These are phyloP conservation scores for Neofusicoccum cordaticola DNA, from an alignment of 2,329 filamentous ascomycete species.

Conservation along the genomic window DNA sequence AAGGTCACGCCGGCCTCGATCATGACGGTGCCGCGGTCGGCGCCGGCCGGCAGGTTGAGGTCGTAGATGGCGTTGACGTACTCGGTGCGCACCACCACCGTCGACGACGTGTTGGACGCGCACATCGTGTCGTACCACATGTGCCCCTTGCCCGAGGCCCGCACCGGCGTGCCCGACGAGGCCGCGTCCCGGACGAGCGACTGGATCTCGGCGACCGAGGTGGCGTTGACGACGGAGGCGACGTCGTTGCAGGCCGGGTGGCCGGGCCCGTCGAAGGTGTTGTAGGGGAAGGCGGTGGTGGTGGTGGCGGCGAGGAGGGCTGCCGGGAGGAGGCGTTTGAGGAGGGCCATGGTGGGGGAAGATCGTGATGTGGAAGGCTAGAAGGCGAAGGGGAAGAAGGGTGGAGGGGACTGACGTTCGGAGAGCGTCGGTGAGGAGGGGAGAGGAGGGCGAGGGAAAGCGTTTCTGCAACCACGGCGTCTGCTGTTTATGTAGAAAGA, in stretches of 20 bases:
- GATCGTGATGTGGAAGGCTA: not conserved
- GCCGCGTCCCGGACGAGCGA: conserved; percentile 43
- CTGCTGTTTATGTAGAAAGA: not conserved
- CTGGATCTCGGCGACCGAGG: conserved; percentile 45
- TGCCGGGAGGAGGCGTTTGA: conserved; percentile 34
- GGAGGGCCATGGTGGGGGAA: conserved; percentile 25
- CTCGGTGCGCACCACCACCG: conserved; percentile 49
- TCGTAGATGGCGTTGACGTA: conserved; percentile 46
- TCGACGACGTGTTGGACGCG: conserved; percentile 44
- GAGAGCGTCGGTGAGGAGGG: too few species aligned
- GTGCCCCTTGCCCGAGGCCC: conserved; percentile 51
- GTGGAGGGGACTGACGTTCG: not conserved
- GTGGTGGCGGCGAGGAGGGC: conserved; percentile 25
- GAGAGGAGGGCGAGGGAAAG: too few species aligned
- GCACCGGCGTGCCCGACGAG: conserved; percentile 40
- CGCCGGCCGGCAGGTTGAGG: conserved; percentile 35
- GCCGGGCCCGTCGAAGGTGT: conserved; percentile 52
- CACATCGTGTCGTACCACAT: conserved; percentile 57
- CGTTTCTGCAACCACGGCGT: not conserved
- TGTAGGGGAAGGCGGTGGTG: conserved; percentile 28
- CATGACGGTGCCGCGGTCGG: conserved; percentile 44
- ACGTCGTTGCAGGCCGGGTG: conserved; percentile 50
- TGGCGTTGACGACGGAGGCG: conserved; percentile 45
- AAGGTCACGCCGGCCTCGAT: conserved; percentile 55
- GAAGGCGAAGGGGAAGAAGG: not conserved